Evolutionary conservation across 2,329 filamentous ascomycete species (phyloP).

Genomic region (Aureobasidium lini): DNA sequence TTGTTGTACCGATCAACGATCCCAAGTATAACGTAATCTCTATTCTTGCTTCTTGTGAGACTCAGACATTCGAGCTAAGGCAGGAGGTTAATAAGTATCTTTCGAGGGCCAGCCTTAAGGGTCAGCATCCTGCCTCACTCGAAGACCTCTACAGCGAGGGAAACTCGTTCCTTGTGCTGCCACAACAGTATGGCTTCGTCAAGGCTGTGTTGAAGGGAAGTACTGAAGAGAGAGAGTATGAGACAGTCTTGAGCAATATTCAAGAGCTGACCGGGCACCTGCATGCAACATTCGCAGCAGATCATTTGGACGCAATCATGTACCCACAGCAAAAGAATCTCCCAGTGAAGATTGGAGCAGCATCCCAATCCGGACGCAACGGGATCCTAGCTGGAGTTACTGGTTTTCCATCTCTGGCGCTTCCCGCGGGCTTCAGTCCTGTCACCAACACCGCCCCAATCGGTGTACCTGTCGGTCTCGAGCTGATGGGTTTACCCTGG

Average conservation of each 20-base stretch:
- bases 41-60: constrained; percentile 45
- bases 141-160: constrained; percentile 41
- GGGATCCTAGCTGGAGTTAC: constrained; percentile 50
- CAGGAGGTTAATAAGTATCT: constrained; percentile 52
- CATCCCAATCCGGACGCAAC: constrained; percentile 53
- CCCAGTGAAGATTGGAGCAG: constrained; percentile 50
- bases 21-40: constrained; percentile 45
- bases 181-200: constrained; percentile 50
- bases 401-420: constrained; percentile 45
- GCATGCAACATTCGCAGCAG: constrained; percentile 41
- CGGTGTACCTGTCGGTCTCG: constrained; percentile 58
- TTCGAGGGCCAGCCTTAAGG: constrained; percentile 34
- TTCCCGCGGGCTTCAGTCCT: constrained; percentile 48
- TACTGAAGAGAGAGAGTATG: constrained; percentile 45
- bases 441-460: constrained; percentile 42
- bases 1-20: constrained; percentile 44
- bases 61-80: constrained; percentile 55
- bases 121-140: constrained; percentile 40
- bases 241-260: constrained; percentile 41
- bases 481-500: constrained; percentile 53
- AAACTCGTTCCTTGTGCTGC: constrained; percentile 52
- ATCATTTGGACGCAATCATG: constrained; percentile 50
- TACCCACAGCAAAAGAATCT: constrained; percentile 60
- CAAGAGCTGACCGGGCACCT: constrained; percentile 45
- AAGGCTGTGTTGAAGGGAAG: constrained; percentile 45